Base-by-base conservation (phyloP, 2,329 filamentous ascomycete species). In the Orbilia oligospora region DNA sequence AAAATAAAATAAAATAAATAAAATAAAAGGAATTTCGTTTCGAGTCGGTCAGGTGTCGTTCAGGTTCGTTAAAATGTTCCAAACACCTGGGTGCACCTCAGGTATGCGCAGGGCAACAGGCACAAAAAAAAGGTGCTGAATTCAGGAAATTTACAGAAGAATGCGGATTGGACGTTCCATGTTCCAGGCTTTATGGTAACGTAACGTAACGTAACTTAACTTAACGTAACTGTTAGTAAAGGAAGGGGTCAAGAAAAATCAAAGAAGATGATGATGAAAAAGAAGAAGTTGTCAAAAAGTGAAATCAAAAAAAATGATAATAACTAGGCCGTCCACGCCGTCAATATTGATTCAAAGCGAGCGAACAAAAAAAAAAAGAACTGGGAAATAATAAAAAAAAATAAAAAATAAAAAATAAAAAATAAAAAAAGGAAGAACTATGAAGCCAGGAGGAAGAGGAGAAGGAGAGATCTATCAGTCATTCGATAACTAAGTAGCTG, bases 161-260 rank as follows among this genome's bases (percentile, higher is more conserved):
- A 77, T 77, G 72, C 27, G 72, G 66, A 77, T 55, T 51, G 22
- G 33, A 55, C 72, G 72, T 77, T 70, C 72, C 51, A 51, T 63
- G 72, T 70, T 77, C 49, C 22, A 4, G 66, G 18, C 63, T 77
- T 77, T 70, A 46, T 46, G 44, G 44, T 20, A 44, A 44, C 38
- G 38, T 30, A 30, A 30, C 27, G 27, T 30, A 30, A 30, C 27
- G 27, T 44, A 46, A 77, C 56, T 51, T 30, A 30, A 30, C 27
- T 3, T 30, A 30, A 30, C 27, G 27, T 44, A 46, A 77, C 56
- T 51, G 38, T 38, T 30, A 46, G 44, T 10, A 20, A 69, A 71
- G 41, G 46, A 58, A 67, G 72, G 58, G 49, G 66, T 67, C 71
- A 46, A 18, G 10, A 63, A 65, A 38, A 30, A 41, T 20, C 46